Conservation (phyloP, 2,329 filamentous ascomycete genomes). For the Talaromyces islandicus region DNA sequence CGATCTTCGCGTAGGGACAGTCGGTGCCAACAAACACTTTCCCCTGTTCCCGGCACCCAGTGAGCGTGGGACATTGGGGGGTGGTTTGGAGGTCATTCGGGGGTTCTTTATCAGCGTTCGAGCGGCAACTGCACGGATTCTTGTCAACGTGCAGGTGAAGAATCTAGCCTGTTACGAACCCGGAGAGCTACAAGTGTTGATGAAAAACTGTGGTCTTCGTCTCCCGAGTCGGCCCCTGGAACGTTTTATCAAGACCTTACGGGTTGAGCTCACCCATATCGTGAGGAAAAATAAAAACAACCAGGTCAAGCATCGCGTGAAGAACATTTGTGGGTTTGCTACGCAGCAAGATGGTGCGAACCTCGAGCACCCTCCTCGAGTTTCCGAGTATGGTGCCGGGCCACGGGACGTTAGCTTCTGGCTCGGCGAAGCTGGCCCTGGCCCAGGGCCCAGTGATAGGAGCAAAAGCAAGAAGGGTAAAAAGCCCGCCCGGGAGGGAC, state of each 20-base stretch:
- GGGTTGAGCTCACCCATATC: constrained; percentile 40
- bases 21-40: constrained; percentile 52
- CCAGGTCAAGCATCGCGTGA: constrained; percentile 37
- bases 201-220: constrained; percentile 42
- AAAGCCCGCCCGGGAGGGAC: constrained; percentile 4
- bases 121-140: constrained; percentile 50
- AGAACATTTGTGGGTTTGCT: constrained; percentile 45
- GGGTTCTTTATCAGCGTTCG: constrained; percentile 60
- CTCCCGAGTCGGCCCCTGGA: constrained; percentile 47
- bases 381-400: constrained; percentile 37
- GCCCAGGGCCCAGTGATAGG: constrained; percentile 56
- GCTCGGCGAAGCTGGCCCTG: constrained; percentile 35
- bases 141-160: constrained; percentile 60
- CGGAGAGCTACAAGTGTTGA: constrained; percentile 34
- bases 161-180: constrained; percentile 53
- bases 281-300: constrained; percentile 12
- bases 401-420: constrained; percentile 53
- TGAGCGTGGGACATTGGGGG: constrained; percentile 50
- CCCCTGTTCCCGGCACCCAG: constrained; percentile 27
- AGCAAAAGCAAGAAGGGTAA: constrained; percentile 21
- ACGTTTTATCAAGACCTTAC: constrained; percentile 35
- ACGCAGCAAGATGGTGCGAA: constrained; percentile 28
- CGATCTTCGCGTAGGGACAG: constrained; percentile 35
- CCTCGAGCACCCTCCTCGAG: constrained; percentile 30
- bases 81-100: constrained; percentile 51